Evolutionary conservation across 2,329 filamentous ascomycete genomes (phyloP), one percentile per base, ranked within the genome.

Genomic region (Cordyceps cicadae): DNA sequence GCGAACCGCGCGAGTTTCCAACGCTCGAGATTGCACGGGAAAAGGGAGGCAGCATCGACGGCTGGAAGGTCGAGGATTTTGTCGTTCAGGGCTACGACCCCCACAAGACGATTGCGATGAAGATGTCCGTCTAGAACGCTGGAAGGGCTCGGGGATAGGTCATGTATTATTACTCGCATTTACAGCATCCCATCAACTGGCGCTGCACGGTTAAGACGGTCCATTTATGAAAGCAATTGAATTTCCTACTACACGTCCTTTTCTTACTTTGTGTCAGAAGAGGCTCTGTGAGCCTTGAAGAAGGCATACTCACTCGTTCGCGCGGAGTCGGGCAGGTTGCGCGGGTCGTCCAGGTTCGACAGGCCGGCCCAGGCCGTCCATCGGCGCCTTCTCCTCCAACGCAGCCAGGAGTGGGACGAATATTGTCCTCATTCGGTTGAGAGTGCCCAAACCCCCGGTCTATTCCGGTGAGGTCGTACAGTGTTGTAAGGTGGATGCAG

Each of bases 51-150:
- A 88, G 83, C 65, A 91, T 97, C 67, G 94, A 99, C 71, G 91
- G 90, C 1, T 97, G 94, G 92, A 87, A 85, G 71, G 79, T 85
- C 1, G 91, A 95, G 65, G 92, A 99, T 63, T 93, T 99, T 72
- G 86, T 88, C 62, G 83, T 99, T 6, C 81, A 89, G 69, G 92
- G 88, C 0, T 99, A 99, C 73, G 84, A 92, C 54, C 93, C 94
- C 61, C 91, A 97, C 73, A 93, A 92, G 77, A 83, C 83, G 5
- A 96, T 99, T 76, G 83, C 89, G 50, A 99, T 99, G 94, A 97
- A 97, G 79, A 99, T 99, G 94, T 95, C 90, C 70, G 93, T 97
- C 62, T 92, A 67, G 63, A 19, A 12, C 9, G 19, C 5, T 26
- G 7, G 17, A 7, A 41, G 12, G 29, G 5, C 12, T 29, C 21